phyloP scores from a whole-genome alignment of 169 alveolate species.

The Sarcocystis neurona region DNA sequence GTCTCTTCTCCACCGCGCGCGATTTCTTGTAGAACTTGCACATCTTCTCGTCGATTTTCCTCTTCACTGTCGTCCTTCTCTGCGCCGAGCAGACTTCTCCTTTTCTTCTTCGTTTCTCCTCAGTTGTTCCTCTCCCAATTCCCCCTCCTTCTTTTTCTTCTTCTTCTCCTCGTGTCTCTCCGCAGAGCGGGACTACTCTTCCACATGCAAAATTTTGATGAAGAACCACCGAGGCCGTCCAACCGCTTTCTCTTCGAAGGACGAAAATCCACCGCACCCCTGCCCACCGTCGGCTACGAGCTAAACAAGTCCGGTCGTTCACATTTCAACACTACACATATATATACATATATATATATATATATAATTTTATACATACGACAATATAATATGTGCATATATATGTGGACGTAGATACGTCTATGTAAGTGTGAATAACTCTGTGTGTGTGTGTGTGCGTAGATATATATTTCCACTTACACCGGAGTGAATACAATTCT shows the following conservation, averaged over 20 bases:
- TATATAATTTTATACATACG: background rate
- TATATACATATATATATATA: background rate
- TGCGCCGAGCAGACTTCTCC: too few species aligned
- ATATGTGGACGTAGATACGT: background rate
- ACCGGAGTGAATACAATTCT: too few species aligned
- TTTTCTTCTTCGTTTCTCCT: too few species aligned
- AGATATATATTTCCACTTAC: too few species aligned
- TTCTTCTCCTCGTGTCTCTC: background rate
- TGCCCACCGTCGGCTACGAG: background rate
- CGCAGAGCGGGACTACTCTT: background rate
- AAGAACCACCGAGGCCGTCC: background rate
- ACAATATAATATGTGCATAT: background rate
- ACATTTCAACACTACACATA: background rate
- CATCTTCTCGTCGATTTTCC: too few species aligned
- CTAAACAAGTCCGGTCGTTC: background rate
- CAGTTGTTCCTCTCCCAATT: too few species aligned
- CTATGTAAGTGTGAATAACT: too few species aligned
- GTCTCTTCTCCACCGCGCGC: too few species aligned
- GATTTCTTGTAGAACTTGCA: too few species aligned
- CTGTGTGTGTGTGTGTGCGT: too few species aligned
- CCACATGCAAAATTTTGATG: slow-evolving; percentile 27
- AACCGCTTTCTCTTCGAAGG: slow-evolving; percentile 7
- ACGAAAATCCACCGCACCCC: background rate
- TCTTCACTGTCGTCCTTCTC: too few species aligned
- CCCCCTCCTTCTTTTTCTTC: too few species aligned